Percentiles rank a stretch among this genome's conserved stretches.
Evolutionary conservation across 148 eudicot genomes (phyloP).

Genomic region (Rhododendron simsii): DNA sequence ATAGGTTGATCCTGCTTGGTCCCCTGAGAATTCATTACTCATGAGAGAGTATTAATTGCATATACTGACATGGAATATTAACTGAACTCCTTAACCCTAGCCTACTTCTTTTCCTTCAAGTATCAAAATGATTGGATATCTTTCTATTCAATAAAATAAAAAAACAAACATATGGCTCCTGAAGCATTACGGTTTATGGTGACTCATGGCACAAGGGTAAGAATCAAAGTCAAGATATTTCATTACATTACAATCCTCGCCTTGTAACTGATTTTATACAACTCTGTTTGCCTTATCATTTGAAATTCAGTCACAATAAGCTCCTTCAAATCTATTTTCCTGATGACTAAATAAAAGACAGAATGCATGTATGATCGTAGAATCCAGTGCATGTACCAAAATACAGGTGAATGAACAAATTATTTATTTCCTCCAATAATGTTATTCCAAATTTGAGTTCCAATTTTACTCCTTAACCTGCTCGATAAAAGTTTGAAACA

Average conservation of each 20-base stretch:
- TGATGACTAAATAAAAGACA: not conserved
- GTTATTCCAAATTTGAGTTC: not conserved
- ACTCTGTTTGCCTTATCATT: not conserved
- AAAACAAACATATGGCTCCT: not conserved
- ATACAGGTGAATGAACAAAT: not conserved
- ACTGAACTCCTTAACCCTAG: not conserved
- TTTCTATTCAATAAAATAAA: not conserved
- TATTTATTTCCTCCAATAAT: not conserved
- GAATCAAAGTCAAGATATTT: not conserved
- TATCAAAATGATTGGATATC: not conserved
- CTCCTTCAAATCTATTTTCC: not conserved
- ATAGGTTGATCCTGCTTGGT: constrained; percentile 35
- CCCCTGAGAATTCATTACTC: constrained; percentile 31
- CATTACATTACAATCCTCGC: not conserved
- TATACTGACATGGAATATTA: not conserved
- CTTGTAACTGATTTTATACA: not conserved
- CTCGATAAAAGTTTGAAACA: not conserved
- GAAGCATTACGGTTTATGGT: not conserved
- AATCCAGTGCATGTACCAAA: not conserved
- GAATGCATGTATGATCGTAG: not conserved
- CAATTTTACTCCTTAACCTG: not conserved
- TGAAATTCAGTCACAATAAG: not conserved
- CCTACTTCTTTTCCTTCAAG: not conserved
- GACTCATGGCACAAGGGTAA: not conserved
- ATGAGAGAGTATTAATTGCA: not conserved